Base-by-base conservation (phyloP, 345 rosid species). In the Gossypioides kirkii region DNA sequence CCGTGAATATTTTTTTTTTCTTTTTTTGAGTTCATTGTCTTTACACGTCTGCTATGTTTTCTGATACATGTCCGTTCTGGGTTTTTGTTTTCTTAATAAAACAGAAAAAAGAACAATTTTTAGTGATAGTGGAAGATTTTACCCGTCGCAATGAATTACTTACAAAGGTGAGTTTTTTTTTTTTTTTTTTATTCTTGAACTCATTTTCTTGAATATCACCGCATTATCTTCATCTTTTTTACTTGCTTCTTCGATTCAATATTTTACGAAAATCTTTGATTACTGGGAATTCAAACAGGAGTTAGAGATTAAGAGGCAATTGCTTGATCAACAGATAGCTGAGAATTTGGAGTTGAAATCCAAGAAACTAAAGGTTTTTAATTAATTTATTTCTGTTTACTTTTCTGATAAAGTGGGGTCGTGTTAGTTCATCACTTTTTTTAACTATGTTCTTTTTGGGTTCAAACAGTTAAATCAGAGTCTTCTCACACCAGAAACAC, bases 61-160 rank as follows among this genome's bases (percentile, higher is more conserved):
- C 11, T 20, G 8, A 36, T 38, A 20, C 61, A 7, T 47, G 7
- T 8, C 28, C 32, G 12, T 68, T 22, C 23, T 18, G 43, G 67
- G 14, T 22, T 49, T 28, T 71, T 26, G 38, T 32, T 32, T 32
- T 32, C 38, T 32, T 32, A 32, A 32, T 32, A 32, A 32, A 32
- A 64, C 81, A 85, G 86, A 79, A 58, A 32, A 77, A 7, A 64
- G 80, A 74, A 45, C 78, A 74, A 56, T 70, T 62, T 70, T 28
- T 74, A 77, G 46, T 69, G 53, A 71, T 32, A 60, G 46, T 38
- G 46, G 36, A 49, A 1, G 61, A 71, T 18, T 28, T 60, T 25
- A 76, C 42, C 0, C 36, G 18, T 42, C 26, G 59, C 70, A 81
- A 75, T 17, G 69, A 65, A 10, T n/a, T 49, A 9, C 52, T 77